phyloP scores from a whole-genome alignment of 495 filamentous ascomycete species.

The Talaromyces wortmannii region DNA sequence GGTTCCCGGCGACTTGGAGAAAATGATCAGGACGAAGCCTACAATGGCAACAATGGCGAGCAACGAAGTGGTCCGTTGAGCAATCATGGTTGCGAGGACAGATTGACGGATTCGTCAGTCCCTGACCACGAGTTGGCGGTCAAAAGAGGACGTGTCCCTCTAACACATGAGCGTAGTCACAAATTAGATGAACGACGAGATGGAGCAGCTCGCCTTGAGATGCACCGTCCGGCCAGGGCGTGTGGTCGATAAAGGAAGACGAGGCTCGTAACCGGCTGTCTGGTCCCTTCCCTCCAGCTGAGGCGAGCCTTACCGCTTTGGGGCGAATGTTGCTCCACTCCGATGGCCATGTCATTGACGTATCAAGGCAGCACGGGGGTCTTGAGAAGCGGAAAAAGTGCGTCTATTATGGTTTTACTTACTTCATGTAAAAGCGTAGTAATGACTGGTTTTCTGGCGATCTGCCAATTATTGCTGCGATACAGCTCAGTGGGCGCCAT shows the following conservation, averaged over 20 bases:
- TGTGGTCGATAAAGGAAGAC: background rate
- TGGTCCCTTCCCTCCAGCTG: too few species aligned
- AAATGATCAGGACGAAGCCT: slow-evolving; percentile 38
- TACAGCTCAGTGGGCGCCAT: background rate
- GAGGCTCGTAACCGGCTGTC: background rate
- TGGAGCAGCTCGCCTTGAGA: background rate
- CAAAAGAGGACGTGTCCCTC: background rate
- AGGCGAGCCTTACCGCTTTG: too few species aligned
- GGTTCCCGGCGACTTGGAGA: slow-evolving; percentile 19
- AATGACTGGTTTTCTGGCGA: too few species aligned
- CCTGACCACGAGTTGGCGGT: background rate
- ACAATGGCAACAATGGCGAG: slow-evolving; percentile 36
- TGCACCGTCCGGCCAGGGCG: background rate
- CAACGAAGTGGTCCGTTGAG: slow-evolving; percentile 34
- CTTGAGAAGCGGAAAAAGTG: too few species aligned
- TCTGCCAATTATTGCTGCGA: too few species aligned
- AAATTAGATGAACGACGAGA: background rate
- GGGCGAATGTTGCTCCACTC: too few species aligned
- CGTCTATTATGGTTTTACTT: too few species aligned
- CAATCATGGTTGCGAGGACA: slow-evolving; percentile 22
- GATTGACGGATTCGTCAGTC: background rate
- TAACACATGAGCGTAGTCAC: background rate
- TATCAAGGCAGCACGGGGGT: too few species aligned
- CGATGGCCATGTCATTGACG: too few species aligned
- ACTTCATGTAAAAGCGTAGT: too few species aligned